Conservation (phyloP, 2,329 filamentous ascomycete genomes). For the Fusarium ramigenum region DNA sequence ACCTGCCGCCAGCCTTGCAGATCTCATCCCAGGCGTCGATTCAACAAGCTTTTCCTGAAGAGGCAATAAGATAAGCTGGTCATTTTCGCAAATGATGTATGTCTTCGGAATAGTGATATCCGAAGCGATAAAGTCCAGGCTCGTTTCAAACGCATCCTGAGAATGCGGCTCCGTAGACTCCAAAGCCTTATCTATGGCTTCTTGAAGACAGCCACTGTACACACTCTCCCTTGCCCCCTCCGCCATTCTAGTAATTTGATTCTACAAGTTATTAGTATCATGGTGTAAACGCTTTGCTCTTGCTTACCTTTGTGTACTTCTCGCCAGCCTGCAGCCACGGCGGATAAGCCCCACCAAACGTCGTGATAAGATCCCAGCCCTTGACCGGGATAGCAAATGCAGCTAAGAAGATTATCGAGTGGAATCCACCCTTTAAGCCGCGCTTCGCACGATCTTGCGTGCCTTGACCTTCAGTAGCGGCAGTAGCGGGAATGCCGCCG, state of each 20-base stretch:
- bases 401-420: constrained; percentile 5
- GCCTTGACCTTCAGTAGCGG: not conserved
- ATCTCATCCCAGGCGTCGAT: not conserved
- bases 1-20: not conserved
- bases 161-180: constrained; percentile 9
- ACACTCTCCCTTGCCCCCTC: not conserved
- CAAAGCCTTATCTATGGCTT: not conserved
- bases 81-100: constrained; percentile 13
- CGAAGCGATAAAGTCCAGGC: constrained; percentile 8
- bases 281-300: fast-evolving
- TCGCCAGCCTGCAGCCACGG: not conserved
- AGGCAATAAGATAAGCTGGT: not conserved
- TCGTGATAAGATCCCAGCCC: constrained; percentile 19
- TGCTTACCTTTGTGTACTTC: constrained; percentile 7
- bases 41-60: constrained; percentile 14
- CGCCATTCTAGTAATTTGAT: not conserved
- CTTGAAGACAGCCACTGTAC: not conserved
- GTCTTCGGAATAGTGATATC: constrained; percentile 14
- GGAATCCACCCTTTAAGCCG: constrained; percentile 4
- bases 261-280: not conserved
- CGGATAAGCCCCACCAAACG: constrained; percentile 8
- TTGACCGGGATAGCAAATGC: constrained; percentile 19
- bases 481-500: constrained; percentile 16
- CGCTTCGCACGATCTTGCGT: not conserved
- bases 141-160: constrained; percentile 17